phyloP scores from a whole-genome alignment of 2,329 filamentous ascomycete genomes.

The Xylariaceae sp. region DNA sequence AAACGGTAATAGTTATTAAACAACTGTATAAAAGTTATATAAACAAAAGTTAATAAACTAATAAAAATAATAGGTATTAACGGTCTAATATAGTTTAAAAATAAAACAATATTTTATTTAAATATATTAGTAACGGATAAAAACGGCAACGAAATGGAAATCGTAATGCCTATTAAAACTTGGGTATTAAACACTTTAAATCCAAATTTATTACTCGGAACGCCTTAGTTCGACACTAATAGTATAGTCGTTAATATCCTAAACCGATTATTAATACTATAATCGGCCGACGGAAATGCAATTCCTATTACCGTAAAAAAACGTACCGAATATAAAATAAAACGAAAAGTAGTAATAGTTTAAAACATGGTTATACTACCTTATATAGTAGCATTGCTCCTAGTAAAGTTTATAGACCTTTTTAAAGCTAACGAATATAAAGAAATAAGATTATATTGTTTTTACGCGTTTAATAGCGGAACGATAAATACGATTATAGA shows the following conservation, averaged over 20 bases:
- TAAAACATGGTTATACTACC: not conserved
- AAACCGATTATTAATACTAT: not conserved
- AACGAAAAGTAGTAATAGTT: not conserved
- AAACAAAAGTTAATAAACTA: not conserved
- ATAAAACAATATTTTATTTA: not conserved
- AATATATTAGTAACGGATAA: not conserved
- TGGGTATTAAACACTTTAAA: not conserved
- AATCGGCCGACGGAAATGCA: not conserved
- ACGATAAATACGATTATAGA: not conserved
- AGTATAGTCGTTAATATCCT: not conserved
- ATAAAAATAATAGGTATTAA: not conserved
- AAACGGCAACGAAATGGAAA: not conserved
- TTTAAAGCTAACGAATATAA: not conserved
- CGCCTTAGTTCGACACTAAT: not conserved
- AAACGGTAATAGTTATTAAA: not conserved
- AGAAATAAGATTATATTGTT: not conserved
- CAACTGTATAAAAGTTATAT: not conserved
- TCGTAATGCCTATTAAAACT: not conserved
- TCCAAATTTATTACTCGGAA: not conserved
- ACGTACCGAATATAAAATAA: no score
- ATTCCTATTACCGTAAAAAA: no score
- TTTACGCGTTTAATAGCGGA: not conserved
- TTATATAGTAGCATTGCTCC: not conserved
- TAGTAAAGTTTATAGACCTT: not conserved
- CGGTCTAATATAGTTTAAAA: not conserved